Evolutionary conservation across 129 eudicot species (phyloP), one percentile per base, ranked within the genome.

Genomic region (Solidago caesia): DNA sequence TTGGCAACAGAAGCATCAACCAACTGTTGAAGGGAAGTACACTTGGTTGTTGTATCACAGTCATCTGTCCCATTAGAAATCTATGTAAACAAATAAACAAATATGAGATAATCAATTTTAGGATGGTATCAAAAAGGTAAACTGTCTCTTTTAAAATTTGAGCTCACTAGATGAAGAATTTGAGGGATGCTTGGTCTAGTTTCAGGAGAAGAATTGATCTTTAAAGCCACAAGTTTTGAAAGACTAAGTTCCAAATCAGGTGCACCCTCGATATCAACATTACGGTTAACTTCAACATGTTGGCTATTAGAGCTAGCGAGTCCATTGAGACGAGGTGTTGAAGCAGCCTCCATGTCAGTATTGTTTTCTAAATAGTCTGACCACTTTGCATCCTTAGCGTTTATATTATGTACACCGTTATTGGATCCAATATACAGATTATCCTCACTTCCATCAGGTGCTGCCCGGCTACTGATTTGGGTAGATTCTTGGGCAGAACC

Each of bases 161-260:
- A 68, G 68, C 96, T 84, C 82, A 94, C 97, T 73, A 82, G 6
- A 86, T 88, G 96, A 72, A 94, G 96, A 47, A 94, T 78, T 74
- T 94, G 96, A 42, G 99, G 91, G 75, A 94, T 88, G 84, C 97
- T 94, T 39, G 89, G 91, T 77, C 83, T 91, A 42, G 81, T 67
- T 81, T 88, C 97, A 10, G 86, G 64, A 75, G 80, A 61, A 67
- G 89, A 70, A 66, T 53, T 85, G 47, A 83, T 72, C 71, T 82
- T 83, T 61, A 87, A 69, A 70, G 78, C 78, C 47, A 84, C 69
- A 73, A 85, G 81, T 63, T 85, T 84, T 8, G 91, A 51, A 75
- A 75, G 76, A 77, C 83, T 77, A 52, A 78, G 67, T 67, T 81
- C 73, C 72, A 81, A 56, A 72, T 83, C 89, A 72, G 82, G 60